These are phyloP conservation scores for Zasmidium cellare DNA, from an alignment of 2,329 filamentous ascomycete species.

Conservation along the genomic window DNA sequence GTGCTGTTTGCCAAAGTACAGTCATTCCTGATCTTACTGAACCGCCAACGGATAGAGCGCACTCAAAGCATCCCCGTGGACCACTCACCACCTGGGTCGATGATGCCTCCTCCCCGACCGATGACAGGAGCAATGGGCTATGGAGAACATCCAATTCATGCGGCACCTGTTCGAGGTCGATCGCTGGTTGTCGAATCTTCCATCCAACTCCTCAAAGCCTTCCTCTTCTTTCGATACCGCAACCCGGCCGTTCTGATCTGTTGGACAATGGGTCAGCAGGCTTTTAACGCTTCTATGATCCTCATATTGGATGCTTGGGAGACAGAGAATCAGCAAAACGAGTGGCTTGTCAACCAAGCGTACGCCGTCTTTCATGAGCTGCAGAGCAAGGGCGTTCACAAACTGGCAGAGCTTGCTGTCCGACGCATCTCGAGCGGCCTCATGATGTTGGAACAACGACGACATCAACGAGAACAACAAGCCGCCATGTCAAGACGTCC, in stretches of 20 bases:
- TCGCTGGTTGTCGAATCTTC: conserved; percentile 45
- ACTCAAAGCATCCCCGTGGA: conserved; percentile 24
- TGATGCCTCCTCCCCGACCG: conserved; percentile 18
- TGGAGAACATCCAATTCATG: conserved; percentile 25
- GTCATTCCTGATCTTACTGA: conserved; percentile 50
- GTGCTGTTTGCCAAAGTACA: conserved; percentile 51
- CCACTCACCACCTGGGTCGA: conserved; percentile 19
- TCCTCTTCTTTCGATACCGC: conserved; percentile 48
- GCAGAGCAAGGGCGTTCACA: conserved; percentile 44
- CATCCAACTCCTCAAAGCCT: conserved; percentile 43
- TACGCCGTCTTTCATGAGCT: conserved; percentile 46
- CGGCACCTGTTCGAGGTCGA: conserved; percentile 38
- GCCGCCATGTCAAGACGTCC: conserved; percentile 14
- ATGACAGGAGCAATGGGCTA: conserved; percentile 15
- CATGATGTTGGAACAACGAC: conserved; percentile 21
- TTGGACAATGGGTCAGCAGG: conserved; percentile 52
- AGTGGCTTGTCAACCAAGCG: conserved; percentile 42
- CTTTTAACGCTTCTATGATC: conserved; percentile 53
- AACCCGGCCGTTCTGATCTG: conserved; percentile 47
- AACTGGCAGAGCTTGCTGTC: conserved; percentile 47
- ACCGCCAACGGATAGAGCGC: conserved; percentile 45
- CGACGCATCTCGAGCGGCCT: conserved; percentile 39
- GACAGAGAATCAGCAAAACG: conserved; percentile 38
- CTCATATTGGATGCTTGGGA: conserved; percentile 49
- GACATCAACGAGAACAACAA: conserved; percentile 20